A percentile compares a stretch with the other conserved stretches of the same genome.
Evolutionary conservation across 805 yeast genomes (phyloP).

Genomic region (Hanseniaspora clermontiae): DNA sequence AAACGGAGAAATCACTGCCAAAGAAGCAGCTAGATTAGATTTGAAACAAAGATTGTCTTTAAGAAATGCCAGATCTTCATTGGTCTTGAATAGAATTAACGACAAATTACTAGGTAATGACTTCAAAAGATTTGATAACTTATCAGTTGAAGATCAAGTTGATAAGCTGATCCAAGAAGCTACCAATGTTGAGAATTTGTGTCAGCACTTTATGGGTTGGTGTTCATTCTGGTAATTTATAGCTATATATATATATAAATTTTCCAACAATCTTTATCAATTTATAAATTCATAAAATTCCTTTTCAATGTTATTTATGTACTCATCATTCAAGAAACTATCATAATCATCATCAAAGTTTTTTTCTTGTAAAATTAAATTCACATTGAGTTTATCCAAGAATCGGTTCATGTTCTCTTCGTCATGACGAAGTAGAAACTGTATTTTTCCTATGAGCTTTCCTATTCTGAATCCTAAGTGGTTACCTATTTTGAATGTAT

Average conservation of each 20-base stretch:
- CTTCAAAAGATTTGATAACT: constrained; percentile 54
- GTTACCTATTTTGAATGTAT: constrained; percentile 68
- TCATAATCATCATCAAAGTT: constrained; percentile 43
- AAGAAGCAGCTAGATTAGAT: constrained; percentile 59
- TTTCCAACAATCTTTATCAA: not conserved
- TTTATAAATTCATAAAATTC: constrained; percentile 17
- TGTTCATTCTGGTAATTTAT: constrained; percentile 81
- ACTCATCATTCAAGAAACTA: constrained; percentile 19
- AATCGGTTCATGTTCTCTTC: constrained; percentile 21
- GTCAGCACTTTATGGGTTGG: constrained; percentile 98
- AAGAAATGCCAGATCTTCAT: constrained; percentile 79
- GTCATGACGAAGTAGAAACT: constrained; percentile 20
- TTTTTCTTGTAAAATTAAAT: constrained; percentile 40
- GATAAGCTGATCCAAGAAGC: constrained; percentile 91
- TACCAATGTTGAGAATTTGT: constrained; percentile 85
- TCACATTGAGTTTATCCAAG: constrained; percentile 42
- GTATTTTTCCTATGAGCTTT: constrained; percentile 42
- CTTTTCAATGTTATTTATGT: constrained; percentile 37
- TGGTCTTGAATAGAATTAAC: constrained; percentile 78
- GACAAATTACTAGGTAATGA: constrained; percentile 92
- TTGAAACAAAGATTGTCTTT: constrained; percentile 57
- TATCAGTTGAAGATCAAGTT: constrained; percentile 80
- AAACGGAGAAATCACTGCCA: constrained; percentile 62
- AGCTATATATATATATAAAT: not conserved
- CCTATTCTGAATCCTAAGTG: constrained; percentile 57